Percentiles rank a stretch among this genome's conserved stretches.
These are phyloP conservation scores for Gigaspora rosea DNA, from an alignment of 192 early-diverging fungal species.

Conservation along the genomic window DNA sequence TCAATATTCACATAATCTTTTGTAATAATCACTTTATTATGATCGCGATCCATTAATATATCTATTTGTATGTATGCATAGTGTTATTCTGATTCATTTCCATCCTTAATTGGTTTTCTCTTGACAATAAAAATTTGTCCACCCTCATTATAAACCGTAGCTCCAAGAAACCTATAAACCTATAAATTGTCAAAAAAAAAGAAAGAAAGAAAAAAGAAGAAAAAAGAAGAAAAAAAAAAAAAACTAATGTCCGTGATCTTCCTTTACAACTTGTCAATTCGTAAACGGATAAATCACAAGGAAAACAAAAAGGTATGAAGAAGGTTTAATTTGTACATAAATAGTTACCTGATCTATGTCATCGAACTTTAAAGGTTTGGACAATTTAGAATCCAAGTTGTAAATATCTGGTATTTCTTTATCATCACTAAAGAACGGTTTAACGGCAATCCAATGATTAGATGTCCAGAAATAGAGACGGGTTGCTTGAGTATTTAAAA, in stretches of 20 bases:
- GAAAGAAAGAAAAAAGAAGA: too few relatives aligned
- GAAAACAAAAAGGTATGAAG: too few relatives aligned
- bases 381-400: constrained; percentile 27
- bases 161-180: constrained; percentile 10
- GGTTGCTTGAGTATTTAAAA: constrained; percentile 3
- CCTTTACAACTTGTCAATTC: too few relatives aligned
- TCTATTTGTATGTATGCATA: too few relatives aligned
- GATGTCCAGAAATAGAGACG: constrained; percentile 13
- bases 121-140: constrained; percentile 11
- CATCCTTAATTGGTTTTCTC: background rate
- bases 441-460: constrained; percentile 32
- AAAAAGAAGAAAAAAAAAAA: too few relatives aligned
- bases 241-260: too few relatives aligned
- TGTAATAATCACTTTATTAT: too few relatives aligned
- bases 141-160: background rate
- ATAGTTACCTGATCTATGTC: constrained; percentile 3
- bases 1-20: too few relatives aligned
- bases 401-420: background rate
- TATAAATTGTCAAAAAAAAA: background rate
- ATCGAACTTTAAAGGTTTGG: background rate
- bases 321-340: too few relatives aligned
- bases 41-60: too few relatives aligned
- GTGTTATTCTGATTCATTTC: too few relatives aligned
- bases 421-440: background rate
- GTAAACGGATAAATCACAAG: too few relatives aligned